These are phyloP conservation scores for Gentiana dahurica DNA, from an alignment of 257 asterid genomes.

Conservation along the genomic window DNA sequence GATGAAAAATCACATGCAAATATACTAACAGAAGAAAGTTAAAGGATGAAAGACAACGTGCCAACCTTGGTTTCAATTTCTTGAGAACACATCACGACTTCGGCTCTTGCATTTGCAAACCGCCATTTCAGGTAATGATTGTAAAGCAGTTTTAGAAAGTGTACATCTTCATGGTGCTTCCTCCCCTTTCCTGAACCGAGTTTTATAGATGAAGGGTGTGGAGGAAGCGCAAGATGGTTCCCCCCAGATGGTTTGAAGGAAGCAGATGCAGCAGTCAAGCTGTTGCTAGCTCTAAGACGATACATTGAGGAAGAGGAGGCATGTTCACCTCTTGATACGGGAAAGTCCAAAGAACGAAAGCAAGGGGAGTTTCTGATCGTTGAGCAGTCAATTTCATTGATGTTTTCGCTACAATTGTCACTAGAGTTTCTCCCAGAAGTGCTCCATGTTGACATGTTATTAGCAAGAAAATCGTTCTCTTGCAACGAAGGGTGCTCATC, in stretches of 20 bases:
- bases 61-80: slow-evolving; percentile 56
- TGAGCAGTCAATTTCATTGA: slow-evolving; percentile 23
- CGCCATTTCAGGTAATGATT: slow-evolving; percentile 63
- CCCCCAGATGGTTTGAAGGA: slow-evolving; percentile 22
- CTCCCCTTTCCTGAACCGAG: slow-evolving; percentile 42
- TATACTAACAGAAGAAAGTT: background rate
- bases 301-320: slow-evolving; percentile 10
- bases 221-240: slow-evolving; percentile 41
- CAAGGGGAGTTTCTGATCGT: slow-evolving; percentile 17
- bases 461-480: slow-evolving; percentile 25
- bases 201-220: slow-evolving; percentile 46
- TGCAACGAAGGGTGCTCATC: slow-evolving; percentile 45
- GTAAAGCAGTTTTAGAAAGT: slow-evolving; percentile 50
- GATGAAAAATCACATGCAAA: background rate
- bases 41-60: background rate
- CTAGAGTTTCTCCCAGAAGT: slow-evolving; percentile 30
- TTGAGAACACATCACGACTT: slow-evolving; percentile 33
- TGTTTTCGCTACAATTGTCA: slow-evolving; percentile 9
- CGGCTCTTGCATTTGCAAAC: slow-evolving; percentile 60
- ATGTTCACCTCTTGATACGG: slow-evolving; percentile 6
- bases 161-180: slow-evolving; percentile 51
- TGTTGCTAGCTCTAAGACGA: slow-evolving; percentile 12
- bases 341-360: slow-evolving; percentile 48
- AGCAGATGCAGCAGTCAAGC: slow-evolving; percentile 7
- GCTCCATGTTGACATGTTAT: slow-evolving; percentile 18